Conservation (phyloP, 2,329 filamentous ascomycete genomes). For the Microdochium paspali region DNA sequence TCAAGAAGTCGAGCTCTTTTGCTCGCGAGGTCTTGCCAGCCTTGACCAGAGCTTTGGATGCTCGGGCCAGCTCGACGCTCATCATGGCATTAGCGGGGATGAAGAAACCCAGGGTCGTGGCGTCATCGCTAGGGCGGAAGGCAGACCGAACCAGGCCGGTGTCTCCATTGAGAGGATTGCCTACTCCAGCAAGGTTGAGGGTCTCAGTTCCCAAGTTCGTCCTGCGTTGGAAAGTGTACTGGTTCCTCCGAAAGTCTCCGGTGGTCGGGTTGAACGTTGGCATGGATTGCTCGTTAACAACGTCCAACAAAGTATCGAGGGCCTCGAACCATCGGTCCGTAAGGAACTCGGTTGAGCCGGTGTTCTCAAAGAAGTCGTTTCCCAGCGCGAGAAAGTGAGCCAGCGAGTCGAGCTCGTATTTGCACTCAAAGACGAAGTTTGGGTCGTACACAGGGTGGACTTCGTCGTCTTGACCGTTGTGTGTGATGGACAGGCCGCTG, state of each 20-base stretch:
- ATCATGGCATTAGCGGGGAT: slow-evolving; percentile 97
- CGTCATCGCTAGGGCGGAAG: slow-evolving; percentile 91
- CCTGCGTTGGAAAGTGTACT: slow-evolving; percentile 77
- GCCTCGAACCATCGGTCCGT: slow-evolving; percentile 71
- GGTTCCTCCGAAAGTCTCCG: slow-evolving; percentile 56
- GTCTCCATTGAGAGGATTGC: slow-evolving; percentile 80
- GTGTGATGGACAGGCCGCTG: slow-evolving; percentile 59
- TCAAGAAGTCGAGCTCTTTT: slow-evolving; percentile 47
- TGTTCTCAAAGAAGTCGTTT: slow-evolving; percentile 80
- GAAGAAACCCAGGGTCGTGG: slow-evolving; percentile 87
- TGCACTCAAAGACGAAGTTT: slow-evolving; percentile 88
- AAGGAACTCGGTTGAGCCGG: slow-evolving; percentile 68
- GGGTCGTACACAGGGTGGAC: slow-evolving; percentile 86
- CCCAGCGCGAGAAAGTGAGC: slow-evolving; percentile 80
- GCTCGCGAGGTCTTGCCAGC: slow-evolving; percentile 45
- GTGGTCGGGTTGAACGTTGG: slow-evolving; percentile 69
- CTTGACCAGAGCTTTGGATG: slow-evolving; percentile 57
- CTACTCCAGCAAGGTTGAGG: slow-evolving; percentile 67
- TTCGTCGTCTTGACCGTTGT: slow-evolving; percentile 72
- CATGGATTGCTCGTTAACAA: slow-evolving; percentile 69
- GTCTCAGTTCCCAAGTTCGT: slow-evolving; percentile 87
- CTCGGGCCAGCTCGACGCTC: slow-evolving; percentile 73
- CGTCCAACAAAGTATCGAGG: slow-evolving; percentile 61
- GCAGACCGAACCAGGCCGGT: slow-evolving; percentile 85
- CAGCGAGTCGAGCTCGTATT: slow-evolving; percentile 94